A percentile compares a stretch with the other conserved stretches of the same genome.
Evolutionary conservation across 2,329 filamentous ascomycete genomes (phyloP).

Genomic region (Geosmithia flava): DNA sequence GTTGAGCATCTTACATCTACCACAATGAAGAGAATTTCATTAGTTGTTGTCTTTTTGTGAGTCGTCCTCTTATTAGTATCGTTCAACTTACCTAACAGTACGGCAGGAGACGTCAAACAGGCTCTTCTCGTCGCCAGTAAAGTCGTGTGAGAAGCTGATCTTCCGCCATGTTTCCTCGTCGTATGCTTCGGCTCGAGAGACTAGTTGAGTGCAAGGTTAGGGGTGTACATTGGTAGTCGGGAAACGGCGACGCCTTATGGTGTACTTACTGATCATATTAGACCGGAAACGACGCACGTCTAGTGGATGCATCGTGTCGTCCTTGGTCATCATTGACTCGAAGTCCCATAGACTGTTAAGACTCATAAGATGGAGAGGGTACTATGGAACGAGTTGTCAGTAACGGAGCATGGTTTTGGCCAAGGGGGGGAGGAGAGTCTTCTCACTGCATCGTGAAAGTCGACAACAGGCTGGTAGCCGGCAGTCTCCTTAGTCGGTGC

Average conservation of each 20-base stretch:
- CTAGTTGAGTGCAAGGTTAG: conserved; percentile 15
- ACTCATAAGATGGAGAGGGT: conserved; percentile 58
- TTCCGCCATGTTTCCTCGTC: conserved; percentile 60
- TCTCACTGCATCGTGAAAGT: conserved; percentile 55
- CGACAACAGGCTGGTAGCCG: conserved; percentile 52
- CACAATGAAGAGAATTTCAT: not conserved
- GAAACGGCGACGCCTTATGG: not conserved
- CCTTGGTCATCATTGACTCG: conserved; percentile 40
- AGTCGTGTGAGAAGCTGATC: conserved; percentile 37
- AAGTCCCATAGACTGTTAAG: conserved; percentile 51
- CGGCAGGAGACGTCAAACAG: conserved; percentile 48
- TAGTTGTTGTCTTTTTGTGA: not conserved
- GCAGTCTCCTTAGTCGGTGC: conserved; percentile 45
- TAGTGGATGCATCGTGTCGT: conserved; percentile 34
- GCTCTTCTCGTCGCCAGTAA: conserved; percentile 11
- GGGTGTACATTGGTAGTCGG: conserved; percentile 1
- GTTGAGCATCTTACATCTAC: conserved; percentile 57
- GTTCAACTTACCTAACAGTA: conserved; percentile 40
- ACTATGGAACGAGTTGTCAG: conserved; percentile 26
- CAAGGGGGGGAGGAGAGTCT: conserved; percentile 17
- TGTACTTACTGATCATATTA: conserved; percentile 51
- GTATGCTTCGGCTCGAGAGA: conserved; percentile 51
- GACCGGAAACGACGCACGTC: conserved; percentile 55
- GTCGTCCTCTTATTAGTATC: not conserved
- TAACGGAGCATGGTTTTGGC: not conserved